Conservation (phyloP, 306 rosid species). For the Citrullus amarus region DNA sequence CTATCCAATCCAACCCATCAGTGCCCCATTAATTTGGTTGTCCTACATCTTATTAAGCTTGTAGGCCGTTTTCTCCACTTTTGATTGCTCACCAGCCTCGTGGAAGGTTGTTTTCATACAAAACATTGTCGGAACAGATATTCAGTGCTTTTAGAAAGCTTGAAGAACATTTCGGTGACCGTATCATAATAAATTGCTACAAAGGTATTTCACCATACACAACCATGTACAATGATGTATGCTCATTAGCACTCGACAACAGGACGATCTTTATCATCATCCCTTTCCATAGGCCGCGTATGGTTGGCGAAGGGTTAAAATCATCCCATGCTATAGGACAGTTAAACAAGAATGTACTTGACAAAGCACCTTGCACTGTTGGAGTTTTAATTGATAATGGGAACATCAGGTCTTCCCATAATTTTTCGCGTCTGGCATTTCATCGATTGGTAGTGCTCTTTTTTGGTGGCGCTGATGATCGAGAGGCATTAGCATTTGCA, state of each 20-base stretch:
- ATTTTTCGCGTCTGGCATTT: neutral
- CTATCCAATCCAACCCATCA: slow-evolving; percentile 42
- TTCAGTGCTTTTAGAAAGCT: slow-evolving; percentile 34
- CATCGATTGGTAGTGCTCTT: slow-evolving; percentile 39
- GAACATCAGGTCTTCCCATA: slow-evolving; percentile 18
- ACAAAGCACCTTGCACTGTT: slow-evolving; percentile 74
- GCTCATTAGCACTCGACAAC: slow-evolving; percentile 56
- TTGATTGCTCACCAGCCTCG: slow-evolving; percentile 31
- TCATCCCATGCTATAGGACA: slow-evolving; percentile 26
- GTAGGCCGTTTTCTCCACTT: slow-evolving; percentile 33
- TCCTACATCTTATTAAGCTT: slow-evolving; percentile 45
- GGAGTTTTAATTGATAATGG: slow-evolving; percentile 59
- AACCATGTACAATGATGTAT: slow-evolving; percentile 74
- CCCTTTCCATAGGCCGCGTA: slow-evolving; percentile 45
- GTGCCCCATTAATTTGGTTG: slow-evolving; percentile 28
- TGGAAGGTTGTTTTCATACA: slow-evolving; percentile 5
- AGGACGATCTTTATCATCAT: slow-evolving; percentile 43
- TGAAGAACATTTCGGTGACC: slow-evolving; percentile 15
- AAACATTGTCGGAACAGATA: slow-evolving; percentile 25
- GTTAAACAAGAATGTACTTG: slow-evolving; percentile 46
- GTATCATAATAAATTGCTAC: slow-evolving; percentile 26
- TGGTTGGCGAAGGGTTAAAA: slow-evolving; percentile 20
- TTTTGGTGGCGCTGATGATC: slow-evolving; percentile 67
- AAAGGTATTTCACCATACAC: slow-evolving; percentile 53
- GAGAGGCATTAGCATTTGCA: slow-evolving; percentile 49